Percentiles rank a stretch among this genome's conserved stretches.
These are phyloP conservation scores for Kodamaea sp. DNA, from an alignment of 1,139 yeast genomes.

Conservation along the genomic window DNA sequence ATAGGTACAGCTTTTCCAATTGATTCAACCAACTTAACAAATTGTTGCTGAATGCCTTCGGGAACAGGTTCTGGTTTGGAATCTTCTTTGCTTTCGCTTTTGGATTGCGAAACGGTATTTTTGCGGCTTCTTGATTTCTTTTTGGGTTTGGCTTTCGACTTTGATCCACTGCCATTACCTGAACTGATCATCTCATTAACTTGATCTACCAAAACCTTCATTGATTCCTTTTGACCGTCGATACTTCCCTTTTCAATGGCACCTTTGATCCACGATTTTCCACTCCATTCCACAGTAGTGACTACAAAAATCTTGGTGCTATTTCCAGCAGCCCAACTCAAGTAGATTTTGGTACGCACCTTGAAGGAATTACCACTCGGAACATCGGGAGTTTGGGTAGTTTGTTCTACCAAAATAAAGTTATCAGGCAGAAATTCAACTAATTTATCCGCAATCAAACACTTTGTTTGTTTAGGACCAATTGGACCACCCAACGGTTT, in stretches of 20 bases:
- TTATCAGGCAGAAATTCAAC: constrained; percentile 63
- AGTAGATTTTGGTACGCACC: constrained; percentile 63
- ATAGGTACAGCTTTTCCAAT: constrained; percentile 33
- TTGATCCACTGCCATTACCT: constrained; percentile 6
- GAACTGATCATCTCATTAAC: constrained; percentile 47
- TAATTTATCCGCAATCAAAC: constrained; percentile 72
- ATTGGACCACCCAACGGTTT: constrained; percentile 83
- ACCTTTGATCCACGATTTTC: constrained; percentile 90
- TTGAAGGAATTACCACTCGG: constrained; percentile 88
- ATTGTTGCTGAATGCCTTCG: constrained; percentile 19
- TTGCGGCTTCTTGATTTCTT: constrained; percentile 26
- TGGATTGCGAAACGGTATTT: constrained; percentile 16
- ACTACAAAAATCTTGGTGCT: constrained; percentile 61
- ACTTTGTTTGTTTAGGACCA: constrained; percentile 93
- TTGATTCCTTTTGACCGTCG: constrained; percentile 82
- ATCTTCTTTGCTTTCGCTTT: constrained; percentile 10
- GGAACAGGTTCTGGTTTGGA: constrained; percentile 12
- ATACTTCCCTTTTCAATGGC: constrained; percentile 90
- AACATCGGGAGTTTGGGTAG: constrained; percentile 87
- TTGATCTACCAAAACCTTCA: constrained; percentile 60
- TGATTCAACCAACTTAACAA: constrained; percentile 25
- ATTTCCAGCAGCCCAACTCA: constrained; percentile 80
- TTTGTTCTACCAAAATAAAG: constrained; percentile 60
- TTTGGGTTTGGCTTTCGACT: constrained; percentile 19
- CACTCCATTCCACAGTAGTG: constrained; percentile 83